Base-by-base conservation (phyloP, 768 basidiomycete genomes). In the Sporobolomyces pararoseus region DNA sequence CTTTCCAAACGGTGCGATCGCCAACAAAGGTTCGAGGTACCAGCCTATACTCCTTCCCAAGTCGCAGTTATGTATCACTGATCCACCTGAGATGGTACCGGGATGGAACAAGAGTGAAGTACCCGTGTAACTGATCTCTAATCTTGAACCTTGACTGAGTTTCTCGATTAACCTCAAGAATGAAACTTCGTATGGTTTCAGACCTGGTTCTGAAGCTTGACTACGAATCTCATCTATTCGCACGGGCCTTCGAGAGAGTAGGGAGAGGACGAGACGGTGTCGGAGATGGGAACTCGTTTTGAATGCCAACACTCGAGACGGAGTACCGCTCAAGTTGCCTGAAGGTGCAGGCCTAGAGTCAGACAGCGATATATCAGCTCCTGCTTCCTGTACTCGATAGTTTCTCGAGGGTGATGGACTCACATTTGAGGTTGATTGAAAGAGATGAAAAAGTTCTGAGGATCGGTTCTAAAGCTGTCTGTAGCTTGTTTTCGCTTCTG, bases 91-190 rank as follows among this genome's bases (percentile, higher is more conserved):
- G 63, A 98, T 88, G 58, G 97, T 82, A 4, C 96, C 96, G 25
- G 96, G 96, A 78, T 91, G 94, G 57, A 99, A 82, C 23, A 97
- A 83, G 73, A 99, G 83, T 3, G 91, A 86, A 62, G 95, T 97
- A 89, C 93, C 95, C 27, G 96, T 98, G 10, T 94, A 88, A 3
- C 92, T 95, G 60, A 99, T 98, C 79, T 98, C 96, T 69, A 98
- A 89, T 34, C 90, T 81, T 7, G 90, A 90, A 3, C 95, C 96
- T 83, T 98, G 97, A 4, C 92, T 94, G 5, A 90, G 82, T 75
- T 90, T 91, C 78, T 97, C 94, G 39, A 97, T 76, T 21, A 98
- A 80, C 53, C 95, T 83, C 50, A 99, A 80, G 31, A 97, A 83
- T 76, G 89, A 93, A 55, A 95, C 86, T 82, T 99, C 96, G 79